Base-by-base conservation (phyloP, 306 rosid genomes). In the Vigna reflexopilosa region DNA sequence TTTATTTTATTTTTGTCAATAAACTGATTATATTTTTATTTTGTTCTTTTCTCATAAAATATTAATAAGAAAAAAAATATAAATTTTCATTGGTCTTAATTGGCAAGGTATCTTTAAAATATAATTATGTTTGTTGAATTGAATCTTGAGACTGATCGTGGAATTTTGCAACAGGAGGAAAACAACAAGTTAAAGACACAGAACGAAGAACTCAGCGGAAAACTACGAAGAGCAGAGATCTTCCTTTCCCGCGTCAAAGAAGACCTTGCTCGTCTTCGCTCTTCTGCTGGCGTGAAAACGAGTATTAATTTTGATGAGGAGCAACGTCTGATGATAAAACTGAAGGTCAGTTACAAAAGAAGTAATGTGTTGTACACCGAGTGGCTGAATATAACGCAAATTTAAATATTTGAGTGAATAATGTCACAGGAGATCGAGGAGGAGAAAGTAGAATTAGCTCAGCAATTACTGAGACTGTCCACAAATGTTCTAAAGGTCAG, bases 371-470 rank as follows among this genome's bases (percentile, higher is more conserved):
- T 75, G 64, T 64, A 38, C 44, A 5, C 24, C 7, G 79, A 9
- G 75, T 68, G 50, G 24, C 48, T 52, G 57, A 58, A 28, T 57
- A 17, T 32, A 75, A 72, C 67, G 30, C 57, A 49, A 57, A 50
- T 70, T 69, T 80, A 67, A 74, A 82, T 67, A 67, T 56, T 49
- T 48, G 67, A 68, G 49, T 81, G 64, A 82, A 83, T 77, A 80
- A 77, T 81, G 63, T 49, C 51, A 36, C 84, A 94, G 98, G 96
- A 87, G 77, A 79, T 87, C 3, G 94, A 94, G 81, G 97, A 86
- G 82, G 98, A 94, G 88, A 94, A 90, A 83, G 67, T 88, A 42
- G 86, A 89, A 81, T 78, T 92, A 82, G 96, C 97, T 12, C 98
- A 89, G 7, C 93, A 85, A 73, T 81, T 94, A 73, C 63, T 94